A percentile compares a stretch with the other conserved stretches of the same genome.
phyloP scores from a whole-genome alignment of 306 rosid species.

The Oxytropis ochrocephala region DNA sequence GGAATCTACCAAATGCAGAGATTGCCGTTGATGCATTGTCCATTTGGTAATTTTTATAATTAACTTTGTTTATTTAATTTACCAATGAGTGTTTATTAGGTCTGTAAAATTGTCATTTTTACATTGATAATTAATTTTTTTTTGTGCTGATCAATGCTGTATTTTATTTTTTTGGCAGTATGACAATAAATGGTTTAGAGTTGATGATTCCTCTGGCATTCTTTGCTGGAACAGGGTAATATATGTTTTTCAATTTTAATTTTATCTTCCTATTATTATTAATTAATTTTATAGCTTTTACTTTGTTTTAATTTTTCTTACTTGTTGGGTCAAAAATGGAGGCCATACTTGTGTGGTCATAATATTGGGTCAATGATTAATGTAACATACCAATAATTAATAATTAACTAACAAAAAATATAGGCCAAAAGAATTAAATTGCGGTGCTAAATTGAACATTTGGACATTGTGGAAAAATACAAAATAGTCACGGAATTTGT shows the following conservation, averaged over 20 bases:
- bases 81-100: no score
- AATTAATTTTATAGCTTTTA: neutral
- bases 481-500: neutral
- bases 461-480: neutral
- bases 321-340: neutral
- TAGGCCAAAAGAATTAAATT: neutral
- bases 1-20: conserved; percentile 59
- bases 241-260: neutral
- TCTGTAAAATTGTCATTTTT: neutral
- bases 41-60: conserved; percentile 52
- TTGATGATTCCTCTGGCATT: conserved; percentile 81
- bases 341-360: neutral
- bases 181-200: conserved; percentile 71
- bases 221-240: conserved; percentile 78
- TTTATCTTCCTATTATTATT: neutral
- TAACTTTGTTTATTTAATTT: neutral
- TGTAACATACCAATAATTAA: neutral
- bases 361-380: neutral
- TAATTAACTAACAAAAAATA: neutral
- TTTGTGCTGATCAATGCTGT: neutral
- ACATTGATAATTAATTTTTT: neutral
- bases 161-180: conserved; percentile 35
- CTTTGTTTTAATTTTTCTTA: neutral
- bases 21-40: conserved; percentile 80
- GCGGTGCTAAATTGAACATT: neutral